These are phyloP conservation scores for Rhinocladiella mackenziei DNA, from an alignment of 2,329 filamentous ascomycete species.

Conservation along the genomic window DNA sequence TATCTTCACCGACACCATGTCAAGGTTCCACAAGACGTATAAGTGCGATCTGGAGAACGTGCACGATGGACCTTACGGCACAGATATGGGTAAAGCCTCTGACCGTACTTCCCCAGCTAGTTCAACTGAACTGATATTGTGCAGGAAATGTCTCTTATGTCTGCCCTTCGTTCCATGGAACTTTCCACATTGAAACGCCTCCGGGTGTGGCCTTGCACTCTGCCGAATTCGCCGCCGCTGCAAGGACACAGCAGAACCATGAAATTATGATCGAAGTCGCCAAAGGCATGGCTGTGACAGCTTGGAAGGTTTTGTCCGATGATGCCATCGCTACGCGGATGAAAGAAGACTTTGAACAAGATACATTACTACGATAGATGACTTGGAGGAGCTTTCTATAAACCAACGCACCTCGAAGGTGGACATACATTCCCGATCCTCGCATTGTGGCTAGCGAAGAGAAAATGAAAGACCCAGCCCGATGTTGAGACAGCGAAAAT, in stretches of 20 bases:
- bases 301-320: neutral
- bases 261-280: neutral
- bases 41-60: neutral
- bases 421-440: neutral
- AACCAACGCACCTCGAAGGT: no score
- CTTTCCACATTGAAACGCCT: neutral
- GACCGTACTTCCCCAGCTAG: neutral
- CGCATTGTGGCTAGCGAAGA: neutral
- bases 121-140: neutral
- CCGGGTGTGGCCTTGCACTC: conserved; percentile 1
- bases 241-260: neutral
- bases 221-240: neutral
- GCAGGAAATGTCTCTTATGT: neutral
- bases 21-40: neutral
- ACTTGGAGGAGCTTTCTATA: neutral
- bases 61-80: neutral
- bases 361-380: neutral
- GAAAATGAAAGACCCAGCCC: neutral
- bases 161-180: neutral
- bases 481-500: neutral
- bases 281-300: neutral
- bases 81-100: neutral
- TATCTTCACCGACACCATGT: neutral
- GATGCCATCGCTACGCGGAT: neutral
- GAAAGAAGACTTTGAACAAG: neutral